phyloP scores from a whole-genome alignment of 257 asterid species.

The Solanum rostratum region DNA sequence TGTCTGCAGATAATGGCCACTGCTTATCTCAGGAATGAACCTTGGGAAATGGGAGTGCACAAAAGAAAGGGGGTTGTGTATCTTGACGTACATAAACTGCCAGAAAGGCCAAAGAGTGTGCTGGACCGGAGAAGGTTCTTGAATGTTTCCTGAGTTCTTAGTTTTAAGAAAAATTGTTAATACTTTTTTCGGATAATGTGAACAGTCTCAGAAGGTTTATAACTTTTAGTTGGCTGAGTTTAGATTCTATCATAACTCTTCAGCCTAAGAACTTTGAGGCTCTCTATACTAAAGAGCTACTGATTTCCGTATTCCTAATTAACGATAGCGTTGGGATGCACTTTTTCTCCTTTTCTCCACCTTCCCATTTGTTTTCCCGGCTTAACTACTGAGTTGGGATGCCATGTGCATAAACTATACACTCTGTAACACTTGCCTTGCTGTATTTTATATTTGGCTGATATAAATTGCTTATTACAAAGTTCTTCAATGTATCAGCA shows the following conservation, averaged over 20 bases:
- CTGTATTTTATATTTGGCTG: not conserved
- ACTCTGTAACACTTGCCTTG: not conserved
- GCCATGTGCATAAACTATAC: not conserved
- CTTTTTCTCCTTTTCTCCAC: not conserved
- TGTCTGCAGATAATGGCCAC: slow-evolving; percentile 76
- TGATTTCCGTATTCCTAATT: not conserved
- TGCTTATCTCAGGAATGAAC: slow-evolving; percentile 81
- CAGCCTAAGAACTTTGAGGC: not conserved
- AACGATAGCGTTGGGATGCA: not conserved
- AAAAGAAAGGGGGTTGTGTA: slow-evolving; percentile 86
- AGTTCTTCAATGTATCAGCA: not conserved
- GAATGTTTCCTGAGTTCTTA: not conserved
- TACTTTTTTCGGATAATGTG: not conserved
- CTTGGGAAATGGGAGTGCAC: slow-evolving; percentile 99
- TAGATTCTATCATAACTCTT: not conserved
- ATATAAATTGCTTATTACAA: not conserved
- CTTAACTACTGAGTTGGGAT: not conserved
- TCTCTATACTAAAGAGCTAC: not conserved
- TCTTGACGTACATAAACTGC: slow-evolving; percentile 89
- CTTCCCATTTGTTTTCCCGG: not conserved
- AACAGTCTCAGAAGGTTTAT: not conserved
- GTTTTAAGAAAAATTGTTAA: not conserved
- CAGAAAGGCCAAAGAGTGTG: slow-evolving; percentile 88
- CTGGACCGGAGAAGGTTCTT: slow-evolving; percentile 75
- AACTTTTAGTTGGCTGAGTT: not conserved